Conservation (phyloP, 768 basidiomycete species). For the Mrakia hoshinonis region DNA sequence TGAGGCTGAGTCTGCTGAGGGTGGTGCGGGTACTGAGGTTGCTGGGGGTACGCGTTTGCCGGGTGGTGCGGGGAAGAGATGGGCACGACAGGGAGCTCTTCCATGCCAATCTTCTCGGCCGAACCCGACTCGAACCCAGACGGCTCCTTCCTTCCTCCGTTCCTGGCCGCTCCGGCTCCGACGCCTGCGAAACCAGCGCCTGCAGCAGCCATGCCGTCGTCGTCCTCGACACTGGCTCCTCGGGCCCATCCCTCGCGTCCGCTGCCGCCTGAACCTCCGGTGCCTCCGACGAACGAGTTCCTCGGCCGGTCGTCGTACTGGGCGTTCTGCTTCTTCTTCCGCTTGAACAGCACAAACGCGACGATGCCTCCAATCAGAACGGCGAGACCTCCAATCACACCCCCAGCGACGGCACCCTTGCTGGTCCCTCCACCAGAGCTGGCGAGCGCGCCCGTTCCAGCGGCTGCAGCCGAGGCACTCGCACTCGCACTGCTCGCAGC, state of each 20-base stretch:
- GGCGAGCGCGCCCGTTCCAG: neutral
- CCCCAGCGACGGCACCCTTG: conserved; percentile 15
- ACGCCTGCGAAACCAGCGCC: neutral
- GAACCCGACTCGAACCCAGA: neutral
- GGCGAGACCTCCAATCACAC: conserved; percentile 3
- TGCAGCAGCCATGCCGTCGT: neutral
- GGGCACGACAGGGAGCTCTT: neutral
- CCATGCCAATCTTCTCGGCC: conserved; percentile 5
- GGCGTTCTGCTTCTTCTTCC: neutral
- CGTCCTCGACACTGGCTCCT: conserved; percentile 1
- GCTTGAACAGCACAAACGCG: neutral
- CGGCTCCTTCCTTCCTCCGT: neutral
- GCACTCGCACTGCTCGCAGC: neutral
- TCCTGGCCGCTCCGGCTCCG: neutral
- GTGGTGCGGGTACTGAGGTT: neutral
- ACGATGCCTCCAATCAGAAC: neutral
- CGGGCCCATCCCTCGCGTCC: neutral
- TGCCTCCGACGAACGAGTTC: conserved; percentile 13
- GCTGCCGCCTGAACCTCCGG: neutral
- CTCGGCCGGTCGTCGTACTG: neutral
- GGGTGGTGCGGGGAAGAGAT: neutral
- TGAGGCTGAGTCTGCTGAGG: neutral
- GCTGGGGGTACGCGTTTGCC: neutral
- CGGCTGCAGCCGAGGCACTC: conserved; percentile 1
- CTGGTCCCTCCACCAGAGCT: neutral